Base-by-base conservation (phyloP, 495 filamentous ascomycete species). In the Thermochaetoides thermophila region DNA sequence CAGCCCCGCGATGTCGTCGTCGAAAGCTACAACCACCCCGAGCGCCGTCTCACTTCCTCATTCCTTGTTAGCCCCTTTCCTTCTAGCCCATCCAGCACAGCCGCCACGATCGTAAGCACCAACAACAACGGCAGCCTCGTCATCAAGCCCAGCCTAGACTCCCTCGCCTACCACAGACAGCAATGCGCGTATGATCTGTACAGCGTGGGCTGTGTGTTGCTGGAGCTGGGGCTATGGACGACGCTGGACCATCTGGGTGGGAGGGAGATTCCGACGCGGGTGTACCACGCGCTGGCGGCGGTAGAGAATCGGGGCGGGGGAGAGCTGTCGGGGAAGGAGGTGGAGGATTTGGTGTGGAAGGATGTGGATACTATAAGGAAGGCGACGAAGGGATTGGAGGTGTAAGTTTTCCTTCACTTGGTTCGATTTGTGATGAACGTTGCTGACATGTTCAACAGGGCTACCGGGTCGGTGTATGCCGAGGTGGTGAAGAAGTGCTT, bases 191-290 rank as follows among this genome's bases (percentile, higher is more conserved):
- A 20, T n/a, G 38, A 40, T 12, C 21, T 40, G 21, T 40, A 31
- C 13, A 16, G 32, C 9, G 32, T 31, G 12, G 38, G 38, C 2
- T 32, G 26, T 7, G 32, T 40, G 20, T 17, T 40, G 26, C 20
- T 40, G 21, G 38, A 40, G 32, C 17, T 40, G 32, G 38, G 38
- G 21, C 23, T 40, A 23, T 40, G 38, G 38, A 32, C 31, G 20
- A 40, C 38, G 26, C 20, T 40, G 16, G 38, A 40, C 10, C 7
- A n/a, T 11, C 12, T 40, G 28, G 10, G 29, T 8, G 33, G 33
- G 11, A 7, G 23, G 12, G 38, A 40, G 11, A 31, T 40, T 3
- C 28, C n/a, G 15, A 5, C 4, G 32, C 22, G 38, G 31, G 38
- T 27, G 26, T 17, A 21, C 16, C 15, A 28, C 7, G 19, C n/a